Evolutionary conservation across 2,329 filamentous ascomycete genomes (phyloP).

Genomic region (Aurifilum marmelostoma): DNA sequence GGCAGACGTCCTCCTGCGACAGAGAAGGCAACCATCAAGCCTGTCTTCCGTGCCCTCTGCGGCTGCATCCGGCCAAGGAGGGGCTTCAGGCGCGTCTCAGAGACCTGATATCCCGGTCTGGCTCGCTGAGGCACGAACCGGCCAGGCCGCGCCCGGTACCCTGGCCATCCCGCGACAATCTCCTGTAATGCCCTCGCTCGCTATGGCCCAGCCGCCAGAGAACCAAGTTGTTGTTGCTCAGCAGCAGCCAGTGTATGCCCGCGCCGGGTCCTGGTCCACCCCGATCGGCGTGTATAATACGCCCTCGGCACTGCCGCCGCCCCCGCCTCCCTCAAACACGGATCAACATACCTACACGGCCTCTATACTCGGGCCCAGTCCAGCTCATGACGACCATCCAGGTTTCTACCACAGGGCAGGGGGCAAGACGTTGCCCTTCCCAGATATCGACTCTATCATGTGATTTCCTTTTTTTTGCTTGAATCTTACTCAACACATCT

Average conservation of each 20-base stretch:
- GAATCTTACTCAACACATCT: neutral
- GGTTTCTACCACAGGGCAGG: constrained; percentile 14
- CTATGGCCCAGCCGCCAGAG: neutral
- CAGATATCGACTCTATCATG: constrained; percentile 12
- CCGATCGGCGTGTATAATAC: neutral
- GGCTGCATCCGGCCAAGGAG: neutral
- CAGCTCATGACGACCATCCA: constrained; percentile 2
- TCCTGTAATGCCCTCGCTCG: neutral
- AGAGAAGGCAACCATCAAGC: constrained; percentile 10
- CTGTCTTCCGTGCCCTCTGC: neutral
- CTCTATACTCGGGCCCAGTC: neutral
- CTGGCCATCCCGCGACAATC: constrained; percentile 6
- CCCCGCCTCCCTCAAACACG: neutral
- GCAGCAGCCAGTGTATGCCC: neutral
- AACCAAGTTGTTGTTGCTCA: neutral
- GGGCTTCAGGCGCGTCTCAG: neutral
- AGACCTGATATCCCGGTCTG: constrained; percentile 14
- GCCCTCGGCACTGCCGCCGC: neutral
- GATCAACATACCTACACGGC: neutral
- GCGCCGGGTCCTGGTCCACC: neutral
- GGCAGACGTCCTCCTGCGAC: constrained; percentile 19
- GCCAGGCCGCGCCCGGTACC: constrained; percentile 1
- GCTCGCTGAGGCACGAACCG: constrained; percentile 12
- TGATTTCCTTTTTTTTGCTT: neutral
- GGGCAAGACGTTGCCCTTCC: constrained; percentile 8